A percentile compares a stretch with the other conserved stretches of the same genome.
Conservation (phyloP, 176 grass and related monocot species). For the Cenchrus americanus region DNA sequence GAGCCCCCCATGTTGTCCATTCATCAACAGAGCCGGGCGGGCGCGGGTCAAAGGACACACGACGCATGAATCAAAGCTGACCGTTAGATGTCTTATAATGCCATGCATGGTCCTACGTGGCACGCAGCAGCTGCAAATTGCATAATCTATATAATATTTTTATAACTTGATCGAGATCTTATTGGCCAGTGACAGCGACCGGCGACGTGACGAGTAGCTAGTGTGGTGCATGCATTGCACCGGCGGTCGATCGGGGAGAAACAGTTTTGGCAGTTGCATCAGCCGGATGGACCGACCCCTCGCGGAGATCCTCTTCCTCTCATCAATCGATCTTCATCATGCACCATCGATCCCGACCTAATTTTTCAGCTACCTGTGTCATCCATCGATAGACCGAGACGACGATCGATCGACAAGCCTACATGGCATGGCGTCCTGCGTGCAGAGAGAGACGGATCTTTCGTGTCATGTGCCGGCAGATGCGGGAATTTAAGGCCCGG, state of each 20-base stretch:
- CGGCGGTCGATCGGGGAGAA: background rate
- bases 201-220: background rate
- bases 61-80: background rate
- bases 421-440: background rate
- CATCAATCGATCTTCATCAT: too few species aligned
- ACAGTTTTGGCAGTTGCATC: conserved; percentile 39
- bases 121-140: too few species aligned
- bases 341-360: background rate
- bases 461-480: conserved; percentile 14
- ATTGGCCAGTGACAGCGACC: background rate
- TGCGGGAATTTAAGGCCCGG: background rate
- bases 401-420: background rate
- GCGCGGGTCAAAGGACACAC: conserved; percentile 22
- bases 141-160: too few species aligned
- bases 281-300: background rate
- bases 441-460: background rate
- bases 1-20: background rate
- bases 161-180: too few species aligned
- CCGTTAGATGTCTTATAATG: background rate
- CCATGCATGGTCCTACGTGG: background rate
- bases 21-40: too few species aligned
- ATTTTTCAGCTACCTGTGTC: background rate
- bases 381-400: too few species aligned
- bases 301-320: background rate
- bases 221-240: background rate